Evolutionary conservation across 1,139 yeast genomes (phyloP).

Genomic region (Kodamaea derodonti): DNA sequence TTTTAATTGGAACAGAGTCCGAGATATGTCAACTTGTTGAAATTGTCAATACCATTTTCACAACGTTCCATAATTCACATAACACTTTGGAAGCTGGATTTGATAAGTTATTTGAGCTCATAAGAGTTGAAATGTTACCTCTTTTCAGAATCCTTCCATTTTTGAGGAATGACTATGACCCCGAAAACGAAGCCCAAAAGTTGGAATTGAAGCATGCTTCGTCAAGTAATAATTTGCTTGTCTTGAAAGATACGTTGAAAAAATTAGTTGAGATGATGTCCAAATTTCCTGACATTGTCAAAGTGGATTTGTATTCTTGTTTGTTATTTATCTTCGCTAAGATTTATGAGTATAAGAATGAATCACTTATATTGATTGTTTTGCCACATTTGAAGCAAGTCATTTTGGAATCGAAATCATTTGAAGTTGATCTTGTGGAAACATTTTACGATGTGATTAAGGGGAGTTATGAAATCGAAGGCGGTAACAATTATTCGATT

Average conservation of each 20-base stretch:
- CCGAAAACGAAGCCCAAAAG: constrained; percentile 29
- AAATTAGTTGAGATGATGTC: constrained; percentile 59
- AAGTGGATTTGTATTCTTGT: constrained; percentile 68
- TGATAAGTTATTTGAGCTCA: constrained; percentile 76
- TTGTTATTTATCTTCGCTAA: constrained; percentile 60
- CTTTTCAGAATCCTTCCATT: constrained; percentile 60
- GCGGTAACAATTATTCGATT: constrained; percentile 38
- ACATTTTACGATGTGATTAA: constrained; percentile 38
- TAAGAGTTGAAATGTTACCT: constrained; percentile 69
- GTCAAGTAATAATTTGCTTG: constrained; percentile 29
- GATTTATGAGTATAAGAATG: constrained; percentile 50
- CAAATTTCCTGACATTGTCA: constrained; percentile 63
- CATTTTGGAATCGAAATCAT: constrained; percentile 26
- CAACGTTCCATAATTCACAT: constrained; percentile 23
- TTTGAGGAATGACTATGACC: constrained; percentile 44
- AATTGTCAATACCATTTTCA: constrained; percentile 49
- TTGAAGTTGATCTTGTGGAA: constrained; percentile 25
- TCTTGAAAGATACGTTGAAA: constrained; percentile 53
- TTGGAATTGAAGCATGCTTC: constrained; percentile 30
- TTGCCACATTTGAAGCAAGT: constrained; percentile 58
- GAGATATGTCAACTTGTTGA: constrained; percentile 52
- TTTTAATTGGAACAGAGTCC: constrained; percentile 53
- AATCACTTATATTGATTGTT: constrained; percentile 45
- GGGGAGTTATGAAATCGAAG: constrained; percentile 22
- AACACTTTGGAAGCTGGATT: constrained; percentile 39